phyloP scores from a whole-genome alignment of 2,329 filamentous ascomycete species.

The Allantophomopsis cytisporea region DNA sequence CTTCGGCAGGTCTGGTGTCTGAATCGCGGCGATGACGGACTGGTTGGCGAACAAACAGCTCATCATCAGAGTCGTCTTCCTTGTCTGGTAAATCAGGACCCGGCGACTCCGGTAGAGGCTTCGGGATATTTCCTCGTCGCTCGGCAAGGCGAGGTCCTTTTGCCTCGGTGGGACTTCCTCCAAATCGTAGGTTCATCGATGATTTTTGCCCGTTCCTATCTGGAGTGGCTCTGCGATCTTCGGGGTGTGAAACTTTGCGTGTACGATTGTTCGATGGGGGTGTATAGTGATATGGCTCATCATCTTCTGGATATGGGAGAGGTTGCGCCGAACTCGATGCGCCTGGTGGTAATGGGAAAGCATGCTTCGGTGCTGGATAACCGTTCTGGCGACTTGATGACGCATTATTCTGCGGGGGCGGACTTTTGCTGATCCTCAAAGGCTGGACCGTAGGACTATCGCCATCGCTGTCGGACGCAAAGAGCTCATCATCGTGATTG shows the following conservation, averaged over 20 bases:
- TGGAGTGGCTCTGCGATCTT: slow-evolving; percentile 16
- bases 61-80: slow-evolving; percentile 31
- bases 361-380: slow-evolving; percentile 41
- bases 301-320: slow-evolving; percentile 63
- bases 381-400: slow-evolving; percentile 20
- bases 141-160: slow-evolving; percentile 60
- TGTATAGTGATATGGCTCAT: slow-evolving; percentile 29
- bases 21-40: slow-evolving; percentile 19
- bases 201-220: slow-evolving; percentile 5
- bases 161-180: slow-evolving; percentile 32
- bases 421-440: slow-evolving; percentile 68
- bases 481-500: slow-evolving; percentile 70
- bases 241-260: slow-evolving; percentile 20
- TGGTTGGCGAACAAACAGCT: slow-evolving; percentile 50
- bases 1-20: neutral
- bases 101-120: slow-evolving; percentile 70
- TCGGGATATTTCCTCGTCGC: slow-evolving; percentile 67
- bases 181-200: slow-evolving; percentile 13
- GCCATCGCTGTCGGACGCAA: slow-evolving; percentile 39
- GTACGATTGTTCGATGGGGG: slow-evolving; percentile 17
- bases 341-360: slow-evolving; percentile 51
- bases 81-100: slow-evolving; percentile 64
- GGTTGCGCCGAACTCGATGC: slow-evolving; percentile 56
- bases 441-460: slow-evolving; percentile 75
- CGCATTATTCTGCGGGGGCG: slow-evolving; percentile 21